Evolutionary conservation across 257 asterid species (phyloP).

Genomic region (Schizonepeta tenuifolia): DNA sequence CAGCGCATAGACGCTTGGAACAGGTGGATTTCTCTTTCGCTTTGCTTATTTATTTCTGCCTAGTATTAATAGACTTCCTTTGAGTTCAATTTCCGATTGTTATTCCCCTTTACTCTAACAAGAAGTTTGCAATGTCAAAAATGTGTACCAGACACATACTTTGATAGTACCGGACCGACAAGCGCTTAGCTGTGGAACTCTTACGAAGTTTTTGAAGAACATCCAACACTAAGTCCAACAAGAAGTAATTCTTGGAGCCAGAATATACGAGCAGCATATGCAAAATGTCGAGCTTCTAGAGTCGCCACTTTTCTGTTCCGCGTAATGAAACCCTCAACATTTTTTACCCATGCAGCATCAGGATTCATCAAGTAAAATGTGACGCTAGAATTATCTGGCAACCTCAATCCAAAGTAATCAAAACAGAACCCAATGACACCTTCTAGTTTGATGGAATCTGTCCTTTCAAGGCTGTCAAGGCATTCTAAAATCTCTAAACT

Average conservation of each 20-base stretch:
- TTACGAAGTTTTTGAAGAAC: constrained; percentile 39
- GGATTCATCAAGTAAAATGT: constrained; percentile 47
- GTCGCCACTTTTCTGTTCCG: constrained; percentile 21
- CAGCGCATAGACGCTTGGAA: too few species aligned
- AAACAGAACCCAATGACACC: constrained; percentile 34
- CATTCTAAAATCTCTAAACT: constrained; percentile 37
- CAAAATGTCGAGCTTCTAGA: constrained; percentile 43
- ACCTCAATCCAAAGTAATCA: constrained; percentile 59
- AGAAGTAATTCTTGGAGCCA: constrained; percentile 42
- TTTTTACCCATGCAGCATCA: constrained; percentile 52
- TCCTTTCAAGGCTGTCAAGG: constrained; percentile 35
- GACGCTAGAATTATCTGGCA: constrained; percentile 15
- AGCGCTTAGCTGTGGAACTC: not conserved
- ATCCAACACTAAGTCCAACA: constrained; percentile 48
- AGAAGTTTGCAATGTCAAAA: constrained; percentile 35
- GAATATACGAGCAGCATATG: constrained; percentile 42
- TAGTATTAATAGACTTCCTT: too few species aligned
- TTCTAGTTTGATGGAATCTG: constrained; percentile 10
- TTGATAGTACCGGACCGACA: constrained; percentile 31
- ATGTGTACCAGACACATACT: constrained; percentile 41
- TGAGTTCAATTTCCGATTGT: too few species aligned
- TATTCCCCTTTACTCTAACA: too few species aligned
- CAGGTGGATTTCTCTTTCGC: too few species aligned
- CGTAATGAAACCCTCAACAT: constrained; percentile 29
- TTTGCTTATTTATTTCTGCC: too few species aligned